Evolutionary conservation across 2,329 filamentous ascomycete genomes (phyloP), one percentile per base, ranked within the genome.

Genomic region (Colletotrichum camelliae): DNA sequence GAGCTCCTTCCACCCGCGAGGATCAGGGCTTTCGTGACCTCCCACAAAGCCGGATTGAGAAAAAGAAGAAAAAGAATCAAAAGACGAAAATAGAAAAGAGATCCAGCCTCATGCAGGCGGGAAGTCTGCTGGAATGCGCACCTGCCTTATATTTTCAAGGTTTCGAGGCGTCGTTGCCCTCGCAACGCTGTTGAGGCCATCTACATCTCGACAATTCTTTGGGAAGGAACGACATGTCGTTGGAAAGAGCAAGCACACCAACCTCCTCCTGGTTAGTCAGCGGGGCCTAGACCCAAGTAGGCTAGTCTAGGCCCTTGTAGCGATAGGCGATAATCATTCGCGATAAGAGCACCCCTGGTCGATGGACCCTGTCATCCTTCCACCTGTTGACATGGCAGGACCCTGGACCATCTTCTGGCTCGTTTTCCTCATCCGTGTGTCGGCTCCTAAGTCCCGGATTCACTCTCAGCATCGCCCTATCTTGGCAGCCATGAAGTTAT

Each of bases 181-280:
- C 18, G 18, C 58, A 60, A 39, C 55, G 43, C 43, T 52, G 43
- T 52, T 21, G 43, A 52, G n/a, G n/a, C 4, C 43, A 24, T 52
- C 43, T 21, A 12, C 43, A 52, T 52, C 43, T 21, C 43, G 10
- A 52, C 10, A 24, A 21, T n/a, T 12, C 27, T n/a, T 21, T 7
- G 33, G 35, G 48, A 70, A 66, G 39, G 71, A 75, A 62, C 29
- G 74, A 75, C 58, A 57, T 70, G 74, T 70, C 71, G 74, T 76
- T 61, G 66, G 66, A 61, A 65, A 60, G 31, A 48, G 70, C 35
- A 74, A 31, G 60, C 31, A 52, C 52, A 52, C 35, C 37, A 31
- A 7, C 39, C 37, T 29, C 61, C 16, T 21, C 18, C 16, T 16
- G 21, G 24, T 74, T 33, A 37, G 29, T 74, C 33, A 48, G 37